Evolutionary conservation across 1,284 basidiomycete species (phyloP), one percentile per base, ranked within the genome.

Genomic region (Limonomyces culmigenus): DNA sequence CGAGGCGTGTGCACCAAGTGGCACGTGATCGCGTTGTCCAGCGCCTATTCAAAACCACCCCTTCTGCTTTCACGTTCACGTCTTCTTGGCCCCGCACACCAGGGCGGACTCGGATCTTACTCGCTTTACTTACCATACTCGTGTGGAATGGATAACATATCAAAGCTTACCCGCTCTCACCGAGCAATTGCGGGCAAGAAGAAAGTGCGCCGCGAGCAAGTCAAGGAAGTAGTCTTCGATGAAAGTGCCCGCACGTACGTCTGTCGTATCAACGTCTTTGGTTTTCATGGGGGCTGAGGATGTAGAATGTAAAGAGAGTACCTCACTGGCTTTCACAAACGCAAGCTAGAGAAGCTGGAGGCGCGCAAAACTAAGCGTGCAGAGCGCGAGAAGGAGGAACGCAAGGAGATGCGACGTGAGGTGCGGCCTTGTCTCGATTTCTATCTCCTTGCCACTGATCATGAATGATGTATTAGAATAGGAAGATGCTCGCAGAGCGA

Each of bases 261-360:
- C n/a, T n/a, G n/a, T n/a, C n/a, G n/a, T n/a, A n/a, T n/a, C n/a
- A n/a, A n/a, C n/a, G n/a, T n/a, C n/a, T n/a, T n/a, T n/a, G n/a
- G n/a, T n/a, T n/a, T n/a, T n/a, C n/a, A n/a, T n/a, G 40, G 39
- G 41, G 41, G 36, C 36, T 34, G 33, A 38, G 34, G 30, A 42
- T 23, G 23, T 19, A 34, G 15, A 27, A 33, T 18, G 12, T 37
- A 5, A 48, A 88, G 84, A 47, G 76, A 86, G 36, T 89, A 76
- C 54, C 53, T 89, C 50, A 88, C 84, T 8, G 85, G 85, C 13
- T 89, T 89, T 53, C 78, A 78, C 51, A 88, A 87, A 54, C 74
- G 85, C 43, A 89, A 89, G 50, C 50, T 84, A 35, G 69, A 69
- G 44, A 80, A 78, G 51, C 67, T 74, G 47, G 75, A 85, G 45